Conservation (phyloP, 2,329 filamentous ascomycete genomes). For the Colletotrichum sp. region DNA sequence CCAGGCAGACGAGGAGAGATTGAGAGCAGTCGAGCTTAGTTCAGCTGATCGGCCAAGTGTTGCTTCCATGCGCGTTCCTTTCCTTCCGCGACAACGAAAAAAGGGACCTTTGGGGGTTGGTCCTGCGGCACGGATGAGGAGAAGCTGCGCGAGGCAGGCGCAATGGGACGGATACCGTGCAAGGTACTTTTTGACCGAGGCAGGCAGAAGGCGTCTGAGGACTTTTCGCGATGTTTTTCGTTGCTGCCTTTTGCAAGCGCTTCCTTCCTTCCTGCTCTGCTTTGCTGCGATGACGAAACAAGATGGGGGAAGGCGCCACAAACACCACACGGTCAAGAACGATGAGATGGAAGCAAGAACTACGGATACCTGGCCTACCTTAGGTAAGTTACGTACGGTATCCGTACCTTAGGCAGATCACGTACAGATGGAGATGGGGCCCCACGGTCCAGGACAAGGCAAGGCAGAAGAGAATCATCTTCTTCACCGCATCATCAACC, state of each 20-base stretch:
- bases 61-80: neutral
- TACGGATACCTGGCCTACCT: neutral
- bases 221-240: neutral
- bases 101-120: neutral
- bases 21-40: neutral
- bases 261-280: neutral
- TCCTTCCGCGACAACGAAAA: neutral
- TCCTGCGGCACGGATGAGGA: neutral
- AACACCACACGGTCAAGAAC: neutral
- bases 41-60: neutral
- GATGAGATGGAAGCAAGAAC: neutral
- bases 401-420: neutral
- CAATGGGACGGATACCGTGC: neutral
- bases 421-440: neutral
- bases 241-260: conserved; percentile 1
- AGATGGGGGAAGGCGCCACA: neutral
- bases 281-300: neutral
- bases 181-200: neutral
- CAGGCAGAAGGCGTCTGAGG: neutral
- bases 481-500: neutral
- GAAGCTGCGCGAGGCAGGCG: neutral
- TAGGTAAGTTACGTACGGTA: neutral
- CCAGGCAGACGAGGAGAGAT: neutral
- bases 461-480: neutral
- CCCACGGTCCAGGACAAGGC: neutral